These are phyloP conservation scores for Eudorina sp. DNA, from an alignment of 139 green algal genomes.

Conservation along the genomic window DNA sequence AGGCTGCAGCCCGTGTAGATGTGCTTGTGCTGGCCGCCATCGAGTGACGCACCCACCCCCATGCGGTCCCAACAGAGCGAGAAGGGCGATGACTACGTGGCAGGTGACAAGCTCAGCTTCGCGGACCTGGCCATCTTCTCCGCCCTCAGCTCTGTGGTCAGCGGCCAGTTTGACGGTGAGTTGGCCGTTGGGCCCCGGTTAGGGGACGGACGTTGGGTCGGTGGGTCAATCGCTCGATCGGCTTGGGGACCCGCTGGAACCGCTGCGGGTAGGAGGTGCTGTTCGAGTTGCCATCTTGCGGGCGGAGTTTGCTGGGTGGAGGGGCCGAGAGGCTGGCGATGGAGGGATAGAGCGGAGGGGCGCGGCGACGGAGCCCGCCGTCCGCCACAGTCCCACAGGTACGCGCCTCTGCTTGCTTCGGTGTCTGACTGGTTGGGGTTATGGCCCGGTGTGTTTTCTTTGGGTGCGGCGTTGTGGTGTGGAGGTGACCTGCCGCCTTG, in stretches of 20 bases:
- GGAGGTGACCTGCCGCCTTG: no score
- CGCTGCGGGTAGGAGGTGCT: background rate
- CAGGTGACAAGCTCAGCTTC: background rate
- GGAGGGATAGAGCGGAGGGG: no score
- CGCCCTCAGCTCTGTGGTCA: slow-evolving; percentile 9
- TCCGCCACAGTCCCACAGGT: background rate
- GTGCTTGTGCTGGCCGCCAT: no score
- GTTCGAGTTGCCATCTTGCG: background rate
- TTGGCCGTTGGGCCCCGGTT: background rate
- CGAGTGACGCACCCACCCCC: no score
- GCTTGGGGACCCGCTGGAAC: background rate
- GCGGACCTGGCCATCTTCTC: background rate
- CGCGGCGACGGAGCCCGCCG: no score
- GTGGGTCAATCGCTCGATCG: background rate
- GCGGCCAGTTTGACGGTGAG: slow-evolving; percentile 51
- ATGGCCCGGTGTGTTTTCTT: no score
- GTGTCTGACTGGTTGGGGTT: no score
- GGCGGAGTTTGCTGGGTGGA: background rate
- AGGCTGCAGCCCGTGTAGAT: no score
- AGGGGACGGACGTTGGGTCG: background rate
- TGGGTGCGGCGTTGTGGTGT: no score
- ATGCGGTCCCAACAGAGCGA: no score
- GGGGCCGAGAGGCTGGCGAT: no score
- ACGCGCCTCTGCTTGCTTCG: no score
- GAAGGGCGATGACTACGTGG: background rate